A percentile compares a stretch with the other conserved stretches of the same genome.
phyloP scores from a whole-genome alignment of 2,329 filamentous ascomycete genomes.

The Dothistroma pini region DNA sequence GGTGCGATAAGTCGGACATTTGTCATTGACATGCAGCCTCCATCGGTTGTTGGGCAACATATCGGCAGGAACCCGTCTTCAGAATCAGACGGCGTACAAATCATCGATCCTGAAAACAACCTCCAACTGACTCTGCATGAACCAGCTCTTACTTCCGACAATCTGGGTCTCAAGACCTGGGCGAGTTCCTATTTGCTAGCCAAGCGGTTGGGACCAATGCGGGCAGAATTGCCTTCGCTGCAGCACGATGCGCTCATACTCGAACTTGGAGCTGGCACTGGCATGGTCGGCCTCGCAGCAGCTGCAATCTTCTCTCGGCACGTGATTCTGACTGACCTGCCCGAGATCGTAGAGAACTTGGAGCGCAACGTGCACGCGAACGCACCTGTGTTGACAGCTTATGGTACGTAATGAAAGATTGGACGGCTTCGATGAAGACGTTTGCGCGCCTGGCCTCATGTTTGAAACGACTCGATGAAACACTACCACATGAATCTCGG shows the following conservation, averaged over 20 bases:
- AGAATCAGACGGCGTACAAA: slow-evolving; percentile 5
- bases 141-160: slow-evolving; percentile 81
- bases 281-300: slow-evolving; percentile 82
- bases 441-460: background rate
- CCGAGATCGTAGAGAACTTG: slow-evolving; percentile 78
- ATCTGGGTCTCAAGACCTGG: slow-evolving; percentile 93
- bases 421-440: background rate
- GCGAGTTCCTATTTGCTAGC: slow-evolving; percentile 84
- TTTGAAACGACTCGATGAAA: background rate
- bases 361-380: slow-evolving; percentile 69
- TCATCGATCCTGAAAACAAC: slow-evolving; percentile 30
- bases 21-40: slow-evolving; percentile 42
- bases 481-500: background rate
- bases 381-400: slow-evolving; percentile 49
- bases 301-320: slow-evolving; percentile 64
- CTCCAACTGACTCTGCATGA: slow-evolving; percentile 73
- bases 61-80: slow-evolving; percentile 14
- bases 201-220: slow-evolving; percentile 56
- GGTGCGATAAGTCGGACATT: slow-evolving; percentile 60
- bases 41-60: background rate
- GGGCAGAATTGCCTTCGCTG: slow-evolving; percentile 15
- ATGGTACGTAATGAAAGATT: slow-evolving; percentile 44
- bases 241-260: slow-evolving; percentile 44
- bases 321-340: slow-evolving; percentile 77
- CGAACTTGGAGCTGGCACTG: slow-evolving; percentile 86